phyloP scores from a whole-genome alignment of 805 yeast species.

The Ogataea pilisensis region DNA sequence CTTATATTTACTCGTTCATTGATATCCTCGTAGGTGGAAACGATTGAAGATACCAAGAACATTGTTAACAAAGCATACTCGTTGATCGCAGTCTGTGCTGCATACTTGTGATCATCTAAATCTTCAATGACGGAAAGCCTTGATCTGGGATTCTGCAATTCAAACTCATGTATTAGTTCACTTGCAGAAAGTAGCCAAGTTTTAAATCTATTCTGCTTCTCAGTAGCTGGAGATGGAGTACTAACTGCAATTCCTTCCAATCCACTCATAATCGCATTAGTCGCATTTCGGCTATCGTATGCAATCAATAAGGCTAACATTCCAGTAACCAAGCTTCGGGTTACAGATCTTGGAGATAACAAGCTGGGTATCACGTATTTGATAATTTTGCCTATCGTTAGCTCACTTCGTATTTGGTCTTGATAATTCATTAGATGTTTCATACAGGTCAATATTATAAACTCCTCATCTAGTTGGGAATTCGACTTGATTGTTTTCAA shows the following conservation, averaged over 20 bases:
- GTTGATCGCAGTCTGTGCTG: slow-evolving; percentile 16
- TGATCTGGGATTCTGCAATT: neutral
- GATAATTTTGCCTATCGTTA: slow-evolving; percentile 42
- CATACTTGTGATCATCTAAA: neutral
- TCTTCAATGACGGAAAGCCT: neutral
- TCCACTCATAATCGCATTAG: slow-evolving; percentile 11
- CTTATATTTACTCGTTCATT: slow-evolving; percentile 53
- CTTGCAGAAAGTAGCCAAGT: slow-evolving; percentile 18
- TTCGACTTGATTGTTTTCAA: slow-evolving; percentile 36
- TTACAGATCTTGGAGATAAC: slow-evolving; percentile 66
- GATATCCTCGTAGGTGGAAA: slow-evolving; percentile 35
- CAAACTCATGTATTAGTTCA: slow-evolving; percentile 12
- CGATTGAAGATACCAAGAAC: slow-evolving; percentile 64
- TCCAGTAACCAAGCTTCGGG: slow-evolving; percentile 79
- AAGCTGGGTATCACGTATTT: slow-evolving; percentile 69
- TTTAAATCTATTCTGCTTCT: slow-evolving; percentile 7
- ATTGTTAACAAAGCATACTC: slow-evolving; percentile 73
- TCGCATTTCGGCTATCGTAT: slow-evolving; percentile 16
- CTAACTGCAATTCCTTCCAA: slow-evolving; percentile 3
- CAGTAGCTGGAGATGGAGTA: neutral
- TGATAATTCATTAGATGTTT: slow-evolving; percentile 65
- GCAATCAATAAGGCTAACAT: slow-evolving; percentile 50
- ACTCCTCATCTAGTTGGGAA: slow-evolving; percentile 62
- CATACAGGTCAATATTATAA: slow-evolving; percentile 70
- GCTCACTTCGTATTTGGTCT: slow-evolving; percentile 56